Evolutionary conservation across 495 filamentous ascomycete species (phyloP), one percentile per base, ranked within the genome.

Genomic region (Pyronema domesticum): DNA sequence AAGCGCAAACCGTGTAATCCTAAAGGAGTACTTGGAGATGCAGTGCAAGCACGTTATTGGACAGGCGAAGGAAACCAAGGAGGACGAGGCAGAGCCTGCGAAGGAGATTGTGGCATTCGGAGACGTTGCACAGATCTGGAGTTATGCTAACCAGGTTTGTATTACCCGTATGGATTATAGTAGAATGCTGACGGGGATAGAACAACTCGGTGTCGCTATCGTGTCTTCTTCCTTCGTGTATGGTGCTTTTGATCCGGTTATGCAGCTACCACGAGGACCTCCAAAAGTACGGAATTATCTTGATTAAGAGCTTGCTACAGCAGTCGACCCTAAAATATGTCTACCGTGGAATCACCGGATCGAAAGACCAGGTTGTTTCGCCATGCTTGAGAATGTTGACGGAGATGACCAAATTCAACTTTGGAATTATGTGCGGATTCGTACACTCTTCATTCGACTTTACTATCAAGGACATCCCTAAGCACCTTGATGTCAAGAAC

Each of bases 221-320:
- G 53, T 60, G 57, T 10, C 37, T 51, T 37, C 36, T 61, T 18
- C 54, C 62, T 42, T 47, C 62, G 15, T 53, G 57, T 3, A 15
- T 65, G 36, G 60, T 55, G 14, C 30, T 55, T n/a, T 55, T 65
- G 34, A 51, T 66, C 7, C 59, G 63, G 19, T 57, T 51, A 49
- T 66, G 59, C n/a, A 65, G 63, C 30, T 46, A 65, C n/a, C 57
- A 66, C n/a, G 56, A 63, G 15, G 59, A 65, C 33, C 53, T 66
- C 40, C 60, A 49, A 19, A 7, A 47, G 15, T 48, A 54, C 19
- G 63, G 63, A 19, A 18, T 55, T 11, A 44, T 56, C 19, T 54
- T 66, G 11, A 60, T 60, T 45, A 61, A 62, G 37, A 54, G 51
- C 14, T 39, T 66, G 47, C 30, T 66, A 33, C 57, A 60, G 17